phyloP scores from a whole-genome alignment of 2,329 filamentous ascomycete species.

The Penicillium sp. region DNA sequence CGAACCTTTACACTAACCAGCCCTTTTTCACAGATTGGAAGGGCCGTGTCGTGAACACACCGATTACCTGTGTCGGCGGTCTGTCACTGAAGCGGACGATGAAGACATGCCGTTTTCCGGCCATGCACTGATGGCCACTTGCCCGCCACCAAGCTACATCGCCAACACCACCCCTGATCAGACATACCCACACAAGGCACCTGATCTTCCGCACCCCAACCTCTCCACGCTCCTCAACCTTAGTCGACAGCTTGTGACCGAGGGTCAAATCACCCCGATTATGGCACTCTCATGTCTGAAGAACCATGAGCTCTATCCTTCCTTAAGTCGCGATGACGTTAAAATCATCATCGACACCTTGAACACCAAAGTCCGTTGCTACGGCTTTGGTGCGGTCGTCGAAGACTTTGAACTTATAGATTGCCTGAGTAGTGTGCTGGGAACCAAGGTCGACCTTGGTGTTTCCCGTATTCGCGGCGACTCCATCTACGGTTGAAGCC shows the following conservation, averaged over 20 bases:
- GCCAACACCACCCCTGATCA: slow-evolving; percentile 53
- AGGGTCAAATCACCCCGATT: slow-evolving; percentile 83
- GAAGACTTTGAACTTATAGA: slow-evolving; percentile 69
- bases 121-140: slow-evolving; percentile 91
- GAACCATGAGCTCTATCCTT: slow-evolving; percentile 66
- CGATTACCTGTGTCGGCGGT: slow-evolving; percentile 88
- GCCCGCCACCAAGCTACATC: slow-evolving; percentile 70
- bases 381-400: slow-evolving; percentile 74
- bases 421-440: slow-evolving; percentile 71
- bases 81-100: slow-evolving; percentile 56
- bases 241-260: slow-evolving; percentile 76
- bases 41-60: slow-evolving; percentile 49
- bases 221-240: slow-evolving; percentile 80
- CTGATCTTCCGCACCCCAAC: slow-evolving; percentile 74
- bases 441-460: slow-evolving; percentile 32
- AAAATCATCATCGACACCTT: slow-evolving; percentile 71
- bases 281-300: slow-evolving; percentile 90
- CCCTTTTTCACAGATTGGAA: slow-evolving; percentile 54
- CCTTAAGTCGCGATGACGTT: slow-evolving; percentile 69
- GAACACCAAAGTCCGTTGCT: slow-evolving; percentile 80
- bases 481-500: slow-evolving; percentile 30
- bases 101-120: slow-evolving; percentile 68
- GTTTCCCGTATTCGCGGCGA: slow-evolving; percentile 30
- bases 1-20: not conserved
- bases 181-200: slow-evolving; percentile 69